These are phyloP conservation scores for Eimeria falciformis DNA, from an alignment of 169 alveolate genomes.

Conservation along the genomic window DNA sequence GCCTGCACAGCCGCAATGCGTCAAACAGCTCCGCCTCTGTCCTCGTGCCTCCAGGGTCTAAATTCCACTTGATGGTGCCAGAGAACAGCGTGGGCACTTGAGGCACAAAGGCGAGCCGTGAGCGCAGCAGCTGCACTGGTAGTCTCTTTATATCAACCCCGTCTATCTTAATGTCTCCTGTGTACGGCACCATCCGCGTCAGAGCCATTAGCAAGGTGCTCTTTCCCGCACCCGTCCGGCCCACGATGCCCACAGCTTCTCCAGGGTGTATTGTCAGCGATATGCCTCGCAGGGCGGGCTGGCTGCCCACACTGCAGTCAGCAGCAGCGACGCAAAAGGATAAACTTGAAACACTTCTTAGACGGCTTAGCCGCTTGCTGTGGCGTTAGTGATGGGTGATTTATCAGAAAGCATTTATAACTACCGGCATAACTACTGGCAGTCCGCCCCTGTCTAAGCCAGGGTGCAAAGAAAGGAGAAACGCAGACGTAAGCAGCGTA, in stretches of 20 bases:
- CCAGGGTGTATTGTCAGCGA: constrained; percentile 76
- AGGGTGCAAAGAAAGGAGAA: neutral
- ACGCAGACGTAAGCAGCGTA: too few species aligned
- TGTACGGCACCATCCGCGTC: constrained; percentile 82
- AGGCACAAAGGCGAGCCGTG: constrained; percentile 87
- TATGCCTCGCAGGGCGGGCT: constrained; percentile 72
- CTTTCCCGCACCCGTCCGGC: constrained; percentile 93
- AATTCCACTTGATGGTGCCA: constrained; percentile 85
- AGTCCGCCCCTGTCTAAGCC: neutral
- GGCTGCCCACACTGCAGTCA: constrained; percentile 12
- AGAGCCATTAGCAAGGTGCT: constrained; percentile 84
- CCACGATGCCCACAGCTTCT: constrained; percentile 88
- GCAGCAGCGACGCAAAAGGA: neutral
- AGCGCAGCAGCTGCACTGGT: constrained; percentile 80
- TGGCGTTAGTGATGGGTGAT: too few species aligned
- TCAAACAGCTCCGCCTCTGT: constrained; percentile 78
- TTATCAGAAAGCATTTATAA: neutral
- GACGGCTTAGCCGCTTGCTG: too few species aligned
- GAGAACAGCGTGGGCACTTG: constrained; percentile 88
- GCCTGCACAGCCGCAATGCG: constrained; percentile 74
- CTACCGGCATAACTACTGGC: neutral
- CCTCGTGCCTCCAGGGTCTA: constrained; percentile 86
- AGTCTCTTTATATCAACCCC: constrained; percentile 82
- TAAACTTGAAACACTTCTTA: neutral
- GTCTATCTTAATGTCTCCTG: constrained; percentile 83